These are phyloP conservation scores for Haberlea rhodopensis DNA, from an alignment of 257 asterid species.

Conservation along the genomic window DNA sequence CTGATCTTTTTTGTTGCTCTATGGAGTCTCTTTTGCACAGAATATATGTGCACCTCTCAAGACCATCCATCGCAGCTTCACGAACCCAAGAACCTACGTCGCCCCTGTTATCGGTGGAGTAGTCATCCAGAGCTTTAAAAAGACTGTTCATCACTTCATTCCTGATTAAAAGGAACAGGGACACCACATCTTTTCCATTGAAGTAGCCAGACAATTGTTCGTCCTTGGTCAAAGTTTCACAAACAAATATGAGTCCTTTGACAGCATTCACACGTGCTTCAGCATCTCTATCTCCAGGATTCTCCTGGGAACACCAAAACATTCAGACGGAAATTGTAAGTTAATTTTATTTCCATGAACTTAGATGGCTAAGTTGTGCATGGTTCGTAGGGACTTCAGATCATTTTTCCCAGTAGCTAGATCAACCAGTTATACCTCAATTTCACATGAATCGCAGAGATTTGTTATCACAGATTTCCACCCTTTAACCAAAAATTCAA, in stretches of 20 bases:
- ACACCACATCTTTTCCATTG: constrained; percentile 48
- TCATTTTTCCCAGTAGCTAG: constrained; percentile 15
- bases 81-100: constrained; percentile 99
- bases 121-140: constrained; percentile 86
- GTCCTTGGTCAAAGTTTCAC: constrained; percentile 60
- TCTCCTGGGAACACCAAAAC: constrained; percentile 51
- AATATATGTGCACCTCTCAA: constrained; percentile 82
- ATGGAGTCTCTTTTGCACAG: constrained; percentile 60
- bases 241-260: constrained; percentile 75
- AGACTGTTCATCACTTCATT: constrained; percentile 76
- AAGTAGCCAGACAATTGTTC: constrained; percentile 40
- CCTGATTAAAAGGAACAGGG: constrained; percentile 54
- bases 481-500: constrained; percentile 55
- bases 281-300: constrained; percentile 87
- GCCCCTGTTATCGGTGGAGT: constrained; percentile 92
- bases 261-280: constrained; percentile 92
- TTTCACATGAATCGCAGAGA: constrained; percentile 64
- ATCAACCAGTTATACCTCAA: constrained; percentile 66
- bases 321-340: constrained; percentile 18
- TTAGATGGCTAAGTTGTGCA: constrained; percentile 17
- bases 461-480: constrained; percentile 68
- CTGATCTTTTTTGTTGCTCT: constrained; percentile 31
- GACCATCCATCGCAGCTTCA: constrained; percentile 93
- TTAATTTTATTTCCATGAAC: background rate
- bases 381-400: constrained; percentile 5